phyloP scores from a whole-genome alignment of 805 yeast species.

The Wickerhamiella occidentalis region DNA sequence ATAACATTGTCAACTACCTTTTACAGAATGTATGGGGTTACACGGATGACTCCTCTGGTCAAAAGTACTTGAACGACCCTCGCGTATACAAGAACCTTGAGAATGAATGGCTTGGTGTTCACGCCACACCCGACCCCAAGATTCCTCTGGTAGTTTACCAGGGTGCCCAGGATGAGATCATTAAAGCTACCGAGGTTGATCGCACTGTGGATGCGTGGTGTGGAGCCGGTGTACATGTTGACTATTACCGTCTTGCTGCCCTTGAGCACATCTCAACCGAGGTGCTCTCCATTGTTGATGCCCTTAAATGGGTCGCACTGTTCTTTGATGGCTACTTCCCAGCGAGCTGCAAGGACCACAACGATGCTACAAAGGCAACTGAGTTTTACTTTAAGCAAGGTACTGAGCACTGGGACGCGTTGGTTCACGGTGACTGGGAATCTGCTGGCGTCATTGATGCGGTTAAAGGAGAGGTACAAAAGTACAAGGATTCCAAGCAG shows the following conservation, averaged over 20 bases:
- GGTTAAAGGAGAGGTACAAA: neutral
- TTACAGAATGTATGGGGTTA: conserved; percentile 17
- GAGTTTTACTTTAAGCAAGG: neutral
- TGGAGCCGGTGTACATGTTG: conserved; percentile 18
- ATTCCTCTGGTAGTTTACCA: conserved; percentile 23
- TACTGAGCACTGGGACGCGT: neutral
- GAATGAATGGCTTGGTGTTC: conserved; percentile 15
- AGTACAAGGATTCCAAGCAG: neutral
- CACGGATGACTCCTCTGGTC: conserved; percentile 15
- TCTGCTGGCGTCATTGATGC: conserved; percentile 1
- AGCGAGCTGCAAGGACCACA: neutral
- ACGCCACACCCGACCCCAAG: conserved; percentile 9
- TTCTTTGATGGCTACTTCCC: conserved; percentile 3
- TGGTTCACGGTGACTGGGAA: conserved; percentile 2
- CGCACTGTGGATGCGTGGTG: conserved; percentile 19
- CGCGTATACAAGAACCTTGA: neutral
- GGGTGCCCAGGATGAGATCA: conserved; percentile 21
- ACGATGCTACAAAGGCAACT: conserved; percentile 4
- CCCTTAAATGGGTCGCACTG: neutral
- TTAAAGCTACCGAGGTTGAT: conserved; percentile 17
- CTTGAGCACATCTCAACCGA: neutral
- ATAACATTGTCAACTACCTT: conserved; percentile 14
- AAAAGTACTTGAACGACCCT: neutral
- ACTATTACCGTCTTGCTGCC: conserved; percentile 13
- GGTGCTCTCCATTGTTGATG: neutral